Evolutionary conservation across 2,329 filamentous ascomycete species (phyloP), one percentile per base, ranked within the genome.

Genomic region (Diplodia scrobiculata): DNA sequence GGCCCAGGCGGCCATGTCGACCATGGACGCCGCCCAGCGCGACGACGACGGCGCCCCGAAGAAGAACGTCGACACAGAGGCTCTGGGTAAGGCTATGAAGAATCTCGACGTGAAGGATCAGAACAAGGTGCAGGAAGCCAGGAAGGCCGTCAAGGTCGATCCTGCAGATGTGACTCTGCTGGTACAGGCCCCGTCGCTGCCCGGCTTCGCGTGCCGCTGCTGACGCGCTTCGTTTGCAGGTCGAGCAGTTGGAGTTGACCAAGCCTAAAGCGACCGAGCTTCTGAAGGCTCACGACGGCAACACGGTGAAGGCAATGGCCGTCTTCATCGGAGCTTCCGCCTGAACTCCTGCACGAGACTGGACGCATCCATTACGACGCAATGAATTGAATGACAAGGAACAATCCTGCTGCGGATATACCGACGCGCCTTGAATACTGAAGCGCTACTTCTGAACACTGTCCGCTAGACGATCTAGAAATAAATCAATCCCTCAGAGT

Each of bases 241-340:
- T 90, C 13, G 86, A 90, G 55, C 84, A 93, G 75, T 82, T 93
- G 36, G 90, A 94, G 68, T 74, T 94, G 41, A 79, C 85, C 1
- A 92, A 91, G 77, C 71, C 80, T 2, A 91, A 88, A 76, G 91
- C 89, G 1, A 92, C 88, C 1, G 91, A 94, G 68, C 77, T 94
- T 60, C 82, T 95, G 5, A 89, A 87, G 75, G 81, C 84, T 5
- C 82, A 92, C 72, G 89, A 92, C 59, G 91, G 90, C 2, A 84
- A 91, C 73, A 85, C 84, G 1, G 82, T 88, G 47, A 83, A 85
- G 75, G 90, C 90, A 1, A 84, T 94, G 81, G 83, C 78, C 67
- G 86, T 87, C 0, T 92, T 80, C 73, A 76, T 86, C 34, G 74
- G 75, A 48, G 71, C 75, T 0, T 65, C 68, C 27, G 41, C 58